These are phyloP conservation scores for Phyllosticta citribraziliensis DNA, from an alignment of 2,329 filamentous ascomycete genomes.

Conservation along the genomic window DNA sequence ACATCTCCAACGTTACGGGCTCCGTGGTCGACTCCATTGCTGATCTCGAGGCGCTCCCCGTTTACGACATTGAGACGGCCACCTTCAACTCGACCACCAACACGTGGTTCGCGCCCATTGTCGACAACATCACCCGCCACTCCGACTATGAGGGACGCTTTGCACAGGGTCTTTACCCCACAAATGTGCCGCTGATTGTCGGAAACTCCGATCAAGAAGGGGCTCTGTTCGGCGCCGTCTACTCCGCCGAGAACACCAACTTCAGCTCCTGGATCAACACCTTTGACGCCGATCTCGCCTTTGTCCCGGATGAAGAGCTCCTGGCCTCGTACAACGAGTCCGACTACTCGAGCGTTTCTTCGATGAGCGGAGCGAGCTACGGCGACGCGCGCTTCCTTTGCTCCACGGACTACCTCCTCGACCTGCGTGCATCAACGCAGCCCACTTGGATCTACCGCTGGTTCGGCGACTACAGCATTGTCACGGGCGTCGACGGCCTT, in stretches of 20 bases:
- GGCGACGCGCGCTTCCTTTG: slow-evolving; percentile 41
- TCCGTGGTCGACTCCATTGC: slow-evolving; percentile 1
- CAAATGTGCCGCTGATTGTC: slow-evolving; percentile 14
- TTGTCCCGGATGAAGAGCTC: slow-evolving; percentile 27
- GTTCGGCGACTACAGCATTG: slow-evolving; percentile 34
- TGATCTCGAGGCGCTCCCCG: slow-evolving; percentile 4
- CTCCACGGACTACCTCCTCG: slow-evolving; percentile 24
- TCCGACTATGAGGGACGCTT: slow-evolving; percentile 17
- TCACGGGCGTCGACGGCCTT: slow-evolving; percentile 16
- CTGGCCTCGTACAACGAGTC: slow-evolving; percentile 26
- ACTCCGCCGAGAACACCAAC: slow-evolving; percentile 20
- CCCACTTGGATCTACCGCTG: slow-evolving; percentile 37
- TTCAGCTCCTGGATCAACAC: slow-evolving; percentile 36
- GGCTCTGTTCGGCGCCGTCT: slow-evolving; percentile 19
- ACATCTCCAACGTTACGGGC: slow-evolving; percentile 7
- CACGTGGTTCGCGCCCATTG: slow-evolving; percentile 11
- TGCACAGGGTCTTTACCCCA: slow-evolving; percentile 18
- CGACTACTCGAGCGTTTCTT: slow-evolving; percentile 29
- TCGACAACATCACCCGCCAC: slow-evolving; percentile 12
- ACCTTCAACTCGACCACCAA: slow-evolving; percentile 15
- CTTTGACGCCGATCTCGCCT: slow-evolving; percentile 32
- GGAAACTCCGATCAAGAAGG: slow-evolving; percentile 21
- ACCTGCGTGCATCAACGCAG: slow-evolving; percentile 29
- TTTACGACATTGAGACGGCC: slow-evolving; percentile 14
- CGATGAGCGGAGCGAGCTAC: slow-evolving; percentile 33